phyloP scores from a whole-genome alignment of 2,329 filamentous ascomycete genomes.

The Stachybotrys echinatus region DNA sequence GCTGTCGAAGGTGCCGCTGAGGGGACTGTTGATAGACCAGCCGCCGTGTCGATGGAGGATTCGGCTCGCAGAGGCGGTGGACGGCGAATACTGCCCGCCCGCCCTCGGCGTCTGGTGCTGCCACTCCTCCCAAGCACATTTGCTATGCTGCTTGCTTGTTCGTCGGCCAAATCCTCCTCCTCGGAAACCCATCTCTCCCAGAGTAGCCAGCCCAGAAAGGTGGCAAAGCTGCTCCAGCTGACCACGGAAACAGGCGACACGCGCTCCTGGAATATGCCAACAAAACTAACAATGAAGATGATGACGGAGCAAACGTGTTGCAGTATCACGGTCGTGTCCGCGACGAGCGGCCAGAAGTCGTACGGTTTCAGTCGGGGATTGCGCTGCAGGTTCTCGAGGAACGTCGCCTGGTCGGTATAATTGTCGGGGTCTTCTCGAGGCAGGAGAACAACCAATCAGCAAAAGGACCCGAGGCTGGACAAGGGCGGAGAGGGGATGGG shows the following conservation, averaged over 20 bases:
- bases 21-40: slow-evolving; percentile 16
- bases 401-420: slow-evolving; percentile 95
- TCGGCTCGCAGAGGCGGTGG: slow-evolving; percentile 23
- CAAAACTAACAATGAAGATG: slow-evolving; percentile 92
- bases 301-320: slow-evolving; percentile 94
- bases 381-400: slow-evolving; percentile 89
- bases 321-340: slow-evolving; percentile 92
- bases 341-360: slow-evolving; percentile 95
- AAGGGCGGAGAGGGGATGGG: not conserved
- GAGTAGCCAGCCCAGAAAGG: slow-evolving; percentile 80
- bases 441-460: slow-evolving; percentile 8
- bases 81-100: slow-evolving; percentile 31
- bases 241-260: slow-evolving; percentile 89
- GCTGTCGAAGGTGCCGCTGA: slow-evolving; percentile 12
- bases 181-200: slow-evolving; percentile 89
- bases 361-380: slow-evolving; percentile 93
- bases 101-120: slow-evolving; percentile 25
- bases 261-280: slow-evolving; percentile 79
- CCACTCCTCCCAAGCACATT: slow-evolving; percentile 26
- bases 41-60: slow-evolving; percentile 9
- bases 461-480: not conserved
- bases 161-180: slow-evolving; percentile 49
- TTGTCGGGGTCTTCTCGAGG: slow-evolving; percentile 93
- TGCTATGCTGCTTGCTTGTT: slow-evolving; percentile 27
- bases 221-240: slow-evolving; percentile 75